A percentile compares a stretch with the other conserved stretches of the same genome.
Evolutionary conservation across 73 alveolate genomes (phyloP).

Genomic region (Blepharisma stoltei): DNA sequence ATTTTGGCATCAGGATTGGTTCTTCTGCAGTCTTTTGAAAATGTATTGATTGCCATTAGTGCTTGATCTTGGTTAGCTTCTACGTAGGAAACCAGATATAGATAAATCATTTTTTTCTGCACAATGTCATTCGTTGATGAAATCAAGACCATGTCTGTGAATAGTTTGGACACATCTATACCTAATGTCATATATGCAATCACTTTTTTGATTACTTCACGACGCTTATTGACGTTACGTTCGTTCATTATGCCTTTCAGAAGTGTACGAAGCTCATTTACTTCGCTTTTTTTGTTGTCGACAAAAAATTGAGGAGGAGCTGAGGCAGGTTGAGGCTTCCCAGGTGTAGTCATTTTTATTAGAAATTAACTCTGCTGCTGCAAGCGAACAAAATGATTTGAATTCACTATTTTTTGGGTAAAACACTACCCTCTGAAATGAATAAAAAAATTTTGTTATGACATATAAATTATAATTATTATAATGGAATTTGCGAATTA

Average conservation of each 20-base stretch:
- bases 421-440: too few relatives aligned
- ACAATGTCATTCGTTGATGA: constrained; percentile 94
- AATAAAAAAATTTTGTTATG: too few relatives aligned
- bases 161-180: constrained; percentile 89
- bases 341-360: constrained; percentile 6
- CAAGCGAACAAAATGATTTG: too few relatives aligned
- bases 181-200: constrained; percentile 98
- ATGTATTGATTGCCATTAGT: constrained; percentile 93
- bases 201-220: constrained; percentile 94
- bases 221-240: constrained; percentile 68
- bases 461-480: too few relatives aligned
- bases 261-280: constrained; percentile 75
- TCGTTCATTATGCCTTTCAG: constrained; percentile 82
- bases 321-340: background rate
- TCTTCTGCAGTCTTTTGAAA: constrained; percentile 84
- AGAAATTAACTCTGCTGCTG: too few relatives aligned
- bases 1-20: constrained; percentile 81
- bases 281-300: constrained; percentile 95
- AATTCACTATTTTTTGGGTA: too few relatives aligned
- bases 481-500: too few relatives aligned
- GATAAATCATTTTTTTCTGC: constrained; percentile 96
- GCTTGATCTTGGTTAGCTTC: constrained; percentile 91
- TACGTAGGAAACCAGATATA: constrained; percentile 92
- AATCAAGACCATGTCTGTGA: constrained; percentile 93
- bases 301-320: constrained; percentile 87